Evolutionary conservation across 2,329 filamentous ascomycete genomes (phyloP).

Genomic region (Aspergillus bombycis): DNA sequence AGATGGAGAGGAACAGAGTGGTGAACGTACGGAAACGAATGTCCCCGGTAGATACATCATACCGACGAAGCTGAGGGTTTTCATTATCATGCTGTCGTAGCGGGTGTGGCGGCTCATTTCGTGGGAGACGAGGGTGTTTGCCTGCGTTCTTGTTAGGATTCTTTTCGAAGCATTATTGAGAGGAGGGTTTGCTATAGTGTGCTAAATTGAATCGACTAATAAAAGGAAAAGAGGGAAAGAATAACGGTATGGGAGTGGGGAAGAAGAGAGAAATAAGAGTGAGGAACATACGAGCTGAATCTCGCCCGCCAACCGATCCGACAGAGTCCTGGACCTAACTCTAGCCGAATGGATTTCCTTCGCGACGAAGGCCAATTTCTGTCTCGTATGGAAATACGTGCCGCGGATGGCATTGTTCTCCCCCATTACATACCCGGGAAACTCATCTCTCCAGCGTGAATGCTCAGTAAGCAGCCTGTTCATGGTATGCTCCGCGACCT

Average conservation of each 20-base stretch:
- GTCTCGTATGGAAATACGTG: conserved; percentile 9
- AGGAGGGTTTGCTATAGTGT: not conserved
- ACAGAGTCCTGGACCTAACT: conserved; percentile 30
- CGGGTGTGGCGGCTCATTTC: conserved; percentile 26
- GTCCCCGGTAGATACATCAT: conserved; percentile 34
- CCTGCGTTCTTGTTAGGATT: conserved; percentile 21
- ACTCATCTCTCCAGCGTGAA: conserved; percentile 14
- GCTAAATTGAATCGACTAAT: not conserved
- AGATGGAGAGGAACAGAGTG: no score
- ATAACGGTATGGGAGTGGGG: no score
- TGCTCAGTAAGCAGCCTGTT: conserved; percentile 27
- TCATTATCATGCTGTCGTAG: conserved; percentile 34
- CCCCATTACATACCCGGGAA: not conserved
- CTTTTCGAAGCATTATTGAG: not conserved
- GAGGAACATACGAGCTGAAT: conserved; percentile 32
- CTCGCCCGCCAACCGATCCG: conserved; percentile 37
- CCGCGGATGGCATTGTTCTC: not conserved
- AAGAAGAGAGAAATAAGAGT: not conserved
- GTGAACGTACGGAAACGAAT: conserved; percentile 31
- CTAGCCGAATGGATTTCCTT: conserved; percentile 33
- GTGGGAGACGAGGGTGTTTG: conserved; percentile 39
- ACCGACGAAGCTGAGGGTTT: conserved; percentile 32
- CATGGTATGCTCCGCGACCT: conserved; percentile 34
- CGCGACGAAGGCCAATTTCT: conserved; percentile 22
- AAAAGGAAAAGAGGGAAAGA: not conserved